These are phyloP conservation scores for Truncatella angustata DNA, from an alignment of 2,329 filamentous ascomycete genomes.

Conservation along the genomic window DNA sequence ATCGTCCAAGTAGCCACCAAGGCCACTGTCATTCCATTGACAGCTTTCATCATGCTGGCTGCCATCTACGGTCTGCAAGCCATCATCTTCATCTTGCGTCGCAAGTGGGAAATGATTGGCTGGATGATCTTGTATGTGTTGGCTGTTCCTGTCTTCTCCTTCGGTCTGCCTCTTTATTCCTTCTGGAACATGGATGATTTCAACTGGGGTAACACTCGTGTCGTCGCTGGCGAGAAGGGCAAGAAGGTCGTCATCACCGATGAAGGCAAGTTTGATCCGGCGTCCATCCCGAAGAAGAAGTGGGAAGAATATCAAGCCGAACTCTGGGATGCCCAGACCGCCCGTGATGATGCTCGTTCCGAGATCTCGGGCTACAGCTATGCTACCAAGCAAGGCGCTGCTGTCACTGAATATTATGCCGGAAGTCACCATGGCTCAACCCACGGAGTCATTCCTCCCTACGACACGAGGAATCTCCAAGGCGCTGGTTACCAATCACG, in stretches of 20 bases:
- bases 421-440: slow-evolving; percentile 57
- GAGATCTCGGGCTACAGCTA: slow-evolving; percentile 95
- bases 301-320: slow-evolving; percentile 99
- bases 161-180: slow-evolving; percentile 84
- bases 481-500: slow-evolving; percentile 56
- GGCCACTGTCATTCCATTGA: slow-evolving; percentile 69
- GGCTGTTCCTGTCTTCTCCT: slow-evolving; percentile 88
- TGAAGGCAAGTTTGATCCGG: slow-evolving; percentile 96
- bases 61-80: slow-evolving; percentile 98
- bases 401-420: slow-evolving; percentile 67
- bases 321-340: slow-evolving; percentile 90
- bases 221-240: slow-evolving; percentile 91
- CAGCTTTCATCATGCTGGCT: slow-evolving; percentile 84
- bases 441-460: slow-evolving; percentile 42
- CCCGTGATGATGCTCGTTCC: slow-evolving; percentile 77
- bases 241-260: slow-evolving; percentile 91
- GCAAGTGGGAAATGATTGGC: slow-evolving; percentile 99
- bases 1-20: slow-evolving; percentile 69
- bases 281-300: slow-evolving; percentile 91
- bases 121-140: slow-evolving; percentile 98
- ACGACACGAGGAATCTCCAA: slow-evolving; percentile 34
- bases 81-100: slow-evolving; percentile 92
- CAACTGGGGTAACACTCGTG: slow-evolving; percentile 97
- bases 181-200: slow-evolving; percentile 99
- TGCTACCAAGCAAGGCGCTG: slow-evolving; percentile 71